A percentile compares a stretch with the other conserved stretches of the same genome.
Conservation (phyloP, 225 moss, liverwort and hornwort species). For the Bryum argenteum region DNA sequence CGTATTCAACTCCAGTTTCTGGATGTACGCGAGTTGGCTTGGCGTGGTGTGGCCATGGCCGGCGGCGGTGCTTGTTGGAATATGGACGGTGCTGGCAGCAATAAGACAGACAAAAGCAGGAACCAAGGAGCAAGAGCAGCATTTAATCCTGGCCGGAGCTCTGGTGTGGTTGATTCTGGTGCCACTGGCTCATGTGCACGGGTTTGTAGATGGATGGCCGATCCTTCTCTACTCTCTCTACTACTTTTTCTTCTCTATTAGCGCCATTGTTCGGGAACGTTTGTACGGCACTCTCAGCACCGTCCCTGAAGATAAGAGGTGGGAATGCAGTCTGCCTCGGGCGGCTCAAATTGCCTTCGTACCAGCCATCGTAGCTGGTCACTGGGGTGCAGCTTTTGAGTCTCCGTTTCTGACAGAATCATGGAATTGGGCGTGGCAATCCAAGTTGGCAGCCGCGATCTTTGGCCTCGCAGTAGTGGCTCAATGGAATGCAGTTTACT, state of each 20-base stretch:
- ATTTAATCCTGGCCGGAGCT: slow-evolving; percentile 60
- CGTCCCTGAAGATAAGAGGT: slow-evolving; percentile 62
- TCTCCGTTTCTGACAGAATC: slow-evolving; percentile 58
- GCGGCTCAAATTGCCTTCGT: slow-evolving; percentile 67
- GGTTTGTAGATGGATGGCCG: slow-evolving; percentile 91
- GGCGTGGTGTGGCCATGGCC: slow-evolving; percentile 89
- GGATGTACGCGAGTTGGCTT: slow-evolving; percentile 79
- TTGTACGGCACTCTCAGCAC: slow-evolving; percentile 67
- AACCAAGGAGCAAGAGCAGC: slow-evolving; percentile 80
- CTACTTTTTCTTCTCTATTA: slow-evolving; percentile 76
- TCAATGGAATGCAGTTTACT: slow-evolving; percentile 77
- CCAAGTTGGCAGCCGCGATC: slow-evolving; percentile 54
- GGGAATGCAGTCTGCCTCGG: slow-evolving; percentile 62
- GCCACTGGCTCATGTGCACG: slow-evolving; percentile 68
- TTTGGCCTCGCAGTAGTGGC: slow-evolving; percentile 60
- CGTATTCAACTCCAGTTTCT: slow-evolving; percentile 60
- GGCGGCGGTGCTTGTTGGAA: slow-evolving; percentile 60
- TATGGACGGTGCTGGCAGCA: slow-evolving; percentile 61
- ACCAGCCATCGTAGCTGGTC: slow-evolving; percentile 63
- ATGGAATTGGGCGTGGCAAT: slow-evolving; percentile 77
- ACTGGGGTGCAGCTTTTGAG: slow-evolving; percentile 88
- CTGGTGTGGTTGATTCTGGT: slow-evolving; percentile 89
- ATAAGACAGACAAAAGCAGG: slow-evolving; percentile 54
- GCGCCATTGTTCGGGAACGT: slow-evolving; percentile 71
- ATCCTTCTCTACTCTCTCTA: slow-evolving; percentile 66